Percentiles rank a stretch among this genome's conserved stretches.
These are phyloP conservation scores for Canavalia gladiata DNA, from an alignment of 306 rosid species.

Conservation along the genomic window DNA sequence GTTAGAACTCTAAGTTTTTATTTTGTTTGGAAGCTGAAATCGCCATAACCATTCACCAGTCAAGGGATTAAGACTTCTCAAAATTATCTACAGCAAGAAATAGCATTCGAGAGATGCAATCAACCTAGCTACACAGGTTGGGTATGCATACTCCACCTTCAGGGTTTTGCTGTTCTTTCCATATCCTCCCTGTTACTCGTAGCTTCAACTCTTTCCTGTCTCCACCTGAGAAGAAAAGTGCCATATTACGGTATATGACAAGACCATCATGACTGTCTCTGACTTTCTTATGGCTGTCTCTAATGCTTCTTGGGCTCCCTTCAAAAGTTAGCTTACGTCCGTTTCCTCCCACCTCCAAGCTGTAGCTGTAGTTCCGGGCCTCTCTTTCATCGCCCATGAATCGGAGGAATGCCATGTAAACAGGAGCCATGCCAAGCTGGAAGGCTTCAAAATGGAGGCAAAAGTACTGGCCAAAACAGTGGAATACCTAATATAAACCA, in stretches of 20 bases:
- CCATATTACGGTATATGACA: constrained; percentile 77
- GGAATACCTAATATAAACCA: constrained; percentile 66
- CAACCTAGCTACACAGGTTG: constrained; percentile 62
- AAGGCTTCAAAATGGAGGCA: constrained; percentile 89
- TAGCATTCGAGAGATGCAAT: constrained; percentile 44
- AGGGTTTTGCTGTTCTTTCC: constrained; percentile 82
- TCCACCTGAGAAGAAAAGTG: constrained; percentile 83
- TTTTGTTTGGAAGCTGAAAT: constrained; percentile 49
- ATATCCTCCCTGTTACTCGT: constrained; percentile 77
- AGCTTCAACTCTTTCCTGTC: constrained; percentile 83
- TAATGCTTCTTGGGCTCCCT: constrained; percentile 74
- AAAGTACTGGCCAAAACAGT: constrained; percentile 80
- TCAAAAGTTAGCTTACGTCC: constrained; percentile 76
- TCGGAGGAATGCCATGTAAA: constrained; percentile 81
- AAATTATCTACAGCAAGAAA: constrained; percentile 50
- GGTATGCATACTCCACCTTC: constrained; percentile 70
- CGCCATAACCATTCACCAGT: constrained; percentile 43
- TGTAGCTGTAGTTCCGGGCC: constrained; percentile 71
- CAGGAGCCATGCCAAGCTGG: constrained; percentile 84
- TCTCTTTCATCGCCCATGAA: constrained; percentile 84
- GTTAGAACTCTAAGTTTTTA: constrained; percentile 42
- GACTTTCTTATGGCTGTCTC: constrained; percentile 81
- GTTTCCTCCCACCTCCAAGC: constrained; percentile 83
- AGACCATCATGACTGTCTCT: constrained; percentile 86
- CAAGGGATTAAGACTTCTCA: constrained; percentile 28